Percentiles rank a stretch among this genome's conserved stretches.
Conservation (phyloP, 352 stramenopile species). For the Phytophthora constricta region DNA sequence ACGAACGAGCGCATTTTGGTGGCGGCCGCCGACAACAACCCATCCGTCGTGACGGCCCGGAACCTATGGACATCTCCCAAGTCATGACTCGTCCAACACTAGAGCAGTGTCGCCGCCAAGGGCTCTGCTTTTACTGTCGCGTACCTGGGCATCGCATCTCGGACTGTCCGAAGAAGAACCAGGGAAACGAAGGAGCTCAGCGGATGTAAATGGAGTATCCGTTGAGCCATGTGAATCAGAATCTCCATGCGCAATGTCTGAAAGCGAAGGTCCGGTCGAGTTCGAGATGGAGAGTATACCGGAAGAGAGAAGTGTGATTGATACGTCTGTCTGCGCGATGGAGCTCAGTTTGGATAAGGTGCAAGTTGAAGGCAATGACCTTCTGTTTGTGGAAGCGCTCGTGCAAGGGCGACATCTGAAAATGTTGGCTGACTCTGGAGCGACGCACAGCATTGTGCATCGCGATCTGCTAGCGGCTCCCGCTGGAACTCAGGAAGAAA, state of each 20-base stretch:
- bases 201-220: conserved; percentile 15
- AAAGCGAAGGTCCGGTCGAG: background rate
- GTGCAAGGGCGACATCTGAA: conserved; percentile 8
- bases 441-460: conserved; percentile 25
- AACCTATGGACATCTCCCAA: conserved; percentile 5
- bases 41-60: background rate
- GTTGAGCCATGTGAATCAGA: background rate
- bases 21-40: background rate
- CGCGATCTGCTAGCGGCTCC: conserved; percentile 12
- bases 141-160: conserved; percentile 8
- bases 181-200: conserved; percentile 10
- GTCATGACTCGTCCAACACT: background rate
- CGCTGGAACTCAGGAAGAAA: background rate
- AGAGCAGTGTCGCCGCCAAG: conserved; percentile 1
- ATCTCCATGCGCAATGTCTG: background rate
- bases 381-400: conserved; percentile 25
- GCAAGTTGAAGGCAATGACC: conserved; percentile 10
- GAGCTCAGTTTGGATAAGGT: conserved; percentile 17
- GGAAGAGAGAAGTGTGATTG: conserved; percentile 11
- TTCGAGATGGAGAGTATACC: conserved; percentile 9
- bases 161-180: conserved; percentile 10
- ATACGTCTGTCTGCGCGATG: conserved; percentile 16
- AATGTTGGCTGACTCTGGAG: conserved; percentile 28
- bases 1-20: conserved; percentile 11
- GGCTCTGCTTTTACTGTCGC: conserved; percentile 12